Evolutionary conservation across 768 basidiomycete genomes (phyloP), one percentile per base, ranked within the genome.

Genomic region (Leccinum disarticulatum): DNA sequence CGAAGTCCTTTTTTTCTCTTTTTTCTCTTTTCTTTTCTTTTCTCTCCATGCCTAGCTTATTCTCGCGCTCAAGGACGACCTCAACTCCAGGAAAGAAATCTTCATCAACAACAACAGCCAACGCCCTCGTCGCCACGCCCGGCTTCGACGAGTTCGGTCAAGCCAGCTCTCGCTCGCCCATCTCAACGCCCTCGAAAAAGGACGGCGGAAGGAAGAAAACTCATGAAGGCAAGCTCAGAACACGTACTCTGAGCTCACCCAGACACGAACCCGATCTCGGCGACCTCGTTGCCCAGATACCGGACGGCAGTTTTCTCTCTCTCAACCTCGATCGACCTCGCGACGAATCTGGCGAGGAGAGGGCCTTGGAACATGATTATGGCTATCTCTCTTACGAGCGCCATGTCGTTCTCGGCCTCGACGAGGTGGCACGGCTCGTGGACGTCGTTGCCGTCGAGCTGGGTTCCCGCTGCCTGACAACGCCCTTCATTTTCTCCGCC

Each of bases 401-500:
- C 33, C 86, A 92, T 68, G 86, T 92, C 61, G 80, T 91, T 15
- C 81, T 93, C 0, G 87, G 88, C n/a, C 80, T 91, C 15, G 84
- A 88, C 55, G 83, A 91, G 67, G 83, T 90, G 43, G 81, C 83
- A 6, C 81, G 83, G 47, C 84, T 94, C 51, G 87, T 92, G n/a
- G 80, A 83, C 47, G 84, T 85, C 59, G 76, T 92, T 57, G 81
- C 84, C 51, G 79, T 83, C 55, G 90, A 91, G 74, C 83, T 94
- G 57, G 81, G 81, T 62, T 79, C 83, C 56, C 81, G 90, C 66
- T 90, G 87, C 66, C 81, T 97, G 61, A 87, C 88, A 22, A 93
- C 92, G 3, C 95, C 95, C 22, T 88, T 97, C 76, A 87, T 98
- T 62, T 96, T 98, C 78, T 92, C 91, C 38, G 86, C 84, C 30